Percentiles rank a stretch among this genome's conserved stretches.
These are phyloP conservation scores for Candida mattraensis DNA, from an alignment of 805 yeast species.

Conservation along the genomic window DNA sequence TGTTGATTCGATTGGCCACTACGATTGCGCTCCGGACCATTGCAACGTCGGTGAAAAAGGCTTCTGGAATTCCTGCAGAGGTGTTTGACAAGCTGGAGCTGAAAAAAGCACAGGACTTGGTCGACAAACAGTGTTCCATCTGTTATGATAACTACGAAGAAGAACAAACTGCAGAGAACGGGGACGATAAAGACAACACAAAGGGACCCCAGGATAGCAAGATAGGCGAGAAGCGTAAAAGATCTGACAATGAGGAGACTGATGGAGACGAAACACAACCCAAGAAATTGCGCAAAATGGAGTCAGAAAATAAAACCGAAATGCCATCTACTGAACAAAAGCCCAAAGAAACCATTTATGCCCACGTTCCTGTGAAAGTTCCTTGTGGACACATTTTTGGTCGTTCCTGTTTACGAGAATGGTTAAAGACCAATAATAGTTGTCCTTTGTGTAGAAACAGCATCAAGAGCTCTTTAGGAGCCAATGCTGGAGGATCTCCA, in stretches of 20 bases:
- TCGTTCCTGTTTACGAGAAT: conserved; percentile 73
- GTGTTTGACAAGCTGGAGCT: conserved; percentile 52
- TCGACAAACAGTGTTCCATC: conserved; percentile 51
- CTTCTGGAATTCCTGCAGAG: conserved; percentile 53
- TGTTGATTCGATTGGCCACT: conserved; percentile 64
- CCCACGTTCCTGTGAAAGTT: conserved; percentile 68
- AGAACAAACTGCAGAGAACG: conserved; percentile 20
- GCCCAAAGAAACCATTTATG: conserved; percentile 28
- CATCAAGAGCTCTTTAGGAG: conserved; percentile 37
- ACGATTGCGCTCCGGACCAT: conserved; percentile 67
- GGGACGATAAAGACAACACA: conserved; percentile 10
- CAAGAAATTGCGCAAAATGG: conserved; percentile 15
- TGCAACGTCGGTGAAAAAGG: conserved; percentile 46
- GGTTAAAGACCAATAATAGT: conserved; percentile 72
- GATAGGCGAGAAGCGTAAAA: conserved; percentile 20
- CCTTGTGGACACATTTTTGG: conserved; percentile 92
- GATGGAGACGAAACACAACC: conserved; percentile 8
- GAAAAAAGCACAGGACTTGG: conserved; percentile 31
- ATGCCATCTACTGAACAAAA: conserved; percentile 21
- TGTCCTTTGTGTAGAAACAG: conserved; percentile 85
- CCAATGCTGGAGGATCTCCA: conserved; percentile 8
- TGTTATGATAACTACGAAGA: conserved; percentile 57
- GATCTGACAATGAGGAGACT: conserved; percentile 9
- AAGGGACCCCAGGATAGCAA: neutral
- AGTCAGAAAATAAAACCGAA: conserved; percentile 12